Base-by-base conservation (phyloP, 305 asterid species). In the Lippia alba region DNA sequence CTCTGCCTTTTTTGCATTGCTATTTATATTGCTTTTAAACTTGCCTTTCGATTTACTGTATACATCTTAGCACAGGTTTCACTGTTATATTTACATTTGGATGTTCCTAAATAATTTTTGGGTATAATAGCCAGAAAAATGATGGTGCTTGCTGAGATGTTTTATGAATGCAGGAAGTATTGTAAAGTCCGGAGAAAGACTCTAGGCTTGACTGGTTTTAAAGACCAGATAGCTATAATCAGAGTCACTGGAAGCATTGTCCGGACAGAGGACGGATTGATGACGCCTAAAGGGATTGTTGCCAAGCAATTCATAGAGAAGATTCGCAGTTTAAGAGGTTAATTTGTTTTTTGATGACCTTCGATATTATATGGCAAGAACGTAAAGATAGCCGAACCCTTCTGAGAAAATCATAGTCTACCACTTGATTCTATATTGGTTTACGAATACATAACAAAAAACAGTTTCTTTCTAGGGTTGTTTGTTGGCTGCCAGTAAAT, bases 241-340 rank as follows among this genome's bases (percentile, higher is more conserved):
- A 89, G 97, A 81, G 96, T 96, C 73, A 89, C 96, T 11, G 97
- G 97, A 68, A 85, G 81, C 81, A 89, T 91, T 76, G 86, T 86
- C 69, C 93, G 94, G 64, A 71, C 81, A 62, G 91, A 81, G 45
- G 86, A 96, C 67, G 83, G 84, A 66, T 62, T 89, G 55, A 91
- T 83, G 69, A 39, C 72, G 39, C 74, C 94, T 70, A 79, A 82
- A 76, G 88, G 92, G 74, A 87, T 91, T 77, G 69, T 89, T 71
- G 88, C 94, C 61, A 96, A 89, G 74, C 78, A 83, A 74, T 85
- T 91, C 80, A 89, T 91, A 79, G 89, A 88, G 79, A 89, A 89
- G 80, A 82, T 91, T 61, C 94, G 89, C 57, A 76, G 55, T 18
- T 87, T 77, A 56, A 87, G 80, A 84, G 97, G 97, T 91, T 81